phyloP scores from a whole-genome alignment of 495 filamentous ascomycete species.

The Parmelia sp. region DNA sequence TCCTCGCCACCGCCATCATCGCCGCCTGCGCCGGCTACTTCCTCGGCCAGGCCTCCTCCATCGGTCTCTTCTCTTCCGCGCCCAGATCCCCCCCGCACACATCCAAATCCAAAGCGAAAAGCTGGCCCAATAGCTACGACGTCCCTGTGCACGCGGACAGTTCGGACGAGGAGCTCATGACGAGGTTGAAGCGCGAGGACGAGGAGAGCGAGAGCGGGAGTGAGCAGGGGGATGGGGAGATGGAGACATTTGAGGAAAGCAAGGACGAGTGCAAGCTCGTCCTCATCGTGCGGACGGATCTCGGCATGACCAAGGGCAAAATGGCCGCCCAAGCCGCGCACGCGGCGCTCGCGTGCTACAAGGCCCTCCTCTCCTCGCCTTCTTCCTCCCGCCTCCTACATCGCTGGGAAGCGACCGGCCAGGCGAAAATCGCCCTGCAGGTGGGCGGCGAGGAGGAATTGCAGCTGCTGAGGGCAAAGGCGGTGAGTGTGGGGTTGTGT shows the following conservation, averaged over 20 bases:
- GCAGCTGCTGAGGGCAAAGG: conserved; percentile 48
- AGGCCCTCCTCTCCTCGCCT: conserved; percentile 54
- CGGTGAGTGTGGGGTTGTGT: conserved; percentile 75
- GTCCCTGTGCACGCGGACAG: conserved; percentile 44
- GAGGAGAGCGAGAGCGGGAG: conserved; percentile 21
- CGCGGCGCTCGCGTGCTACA: conserved; percentile 95
- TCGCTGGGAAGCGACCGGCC: conserved; percentile 77
- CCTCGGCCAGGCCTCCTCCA: conserved; percentile 45
- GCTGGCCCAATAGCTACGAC: conserved; percentile 48
- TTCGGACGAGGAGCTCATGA: conserved; percentile 37
- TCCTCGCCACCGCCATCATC: conserved; percentile 60
- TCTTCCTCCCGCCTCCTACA: conserved; percentile 62
- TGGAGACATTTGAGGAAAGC: conserved; percentile 43
- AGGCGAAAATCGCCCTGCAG: conserved; percentile 89
- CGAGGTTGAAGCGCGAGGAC: conserved; percentile 13
- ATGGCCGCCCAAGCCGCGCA: conserved; percentile 96
- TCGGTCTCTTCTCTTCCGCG: conserved; percentile 38
- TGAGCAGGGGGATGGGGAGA: conserved; percentile 36
- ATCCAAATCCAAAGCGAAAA: conserved; percentile 12
- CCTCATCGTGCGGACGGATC: conserved; percentile 82
- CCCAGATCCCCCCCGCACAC: no score
- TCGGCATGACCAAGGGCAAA: conserved; percentile 98
- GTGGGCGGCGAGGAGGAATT: conserved; percentile 77
- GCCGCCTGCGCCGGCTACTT: conserved; percentile 63
- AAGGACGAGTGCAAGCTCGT: conserved; percentile 91